Percentiles rank a stretch among this genome's conserved stretches.
Evolutionary conservation across 2,329 filamentous ascomycete species (phyloP).

Genomic region (Rutstroemia sp.): DNA sequence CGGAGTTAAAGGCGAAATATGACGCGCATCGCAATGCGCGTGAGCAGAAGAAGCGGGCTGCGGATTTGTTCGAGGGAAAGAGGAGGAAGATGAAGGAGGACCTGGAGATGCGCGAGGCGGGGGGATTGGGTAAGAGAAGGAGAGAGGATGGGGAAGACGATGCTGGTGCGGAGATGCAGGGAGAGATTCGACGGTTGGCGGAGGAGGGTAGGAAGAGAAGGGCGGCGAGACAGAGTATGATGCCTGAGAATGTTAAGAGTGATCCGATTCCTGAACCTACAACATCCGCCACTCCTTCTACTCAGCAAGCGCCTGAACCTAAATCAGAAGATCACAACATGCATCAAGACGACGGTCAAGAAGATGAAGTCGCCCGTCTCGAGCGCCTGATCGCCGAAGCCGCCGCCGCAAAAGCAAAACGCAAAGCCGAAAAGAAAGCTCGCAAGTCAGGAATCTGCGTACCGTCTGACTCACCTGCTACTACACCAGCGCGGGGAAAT

Average conservation of each 20-base stretch:
- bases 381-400: slow-evolving; percentile 37
- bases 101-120: slow-evolving; percentile 67
- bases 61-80: slow-evolving; percentile 65
- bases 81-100: slow-evolving; percentile 77
- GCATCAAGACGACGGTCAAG: slow-evolving; percentile 18
- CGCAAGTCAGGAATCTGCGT: slow-evolving; percentile 31
- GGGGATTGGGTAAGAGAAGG: slow-evolving; percentile 48
- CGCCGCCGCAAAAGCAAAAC: slow-evolving; percentile 32
- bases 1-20: slow-evolving; percentile 66
- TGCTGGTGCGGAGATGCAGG: slow-evolving; percentile 36
- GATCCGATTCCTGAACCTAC: slow-evolving; percentile 9
- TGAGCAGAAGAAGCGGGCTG: slow-evolving; percentile 60
- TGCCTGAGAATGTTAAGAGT: slow-evolving; percentile 21
- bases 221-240: slow-evolving; percentile 39
- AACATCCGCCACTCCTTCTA: neutral
- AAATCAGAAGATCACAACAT: neutral
- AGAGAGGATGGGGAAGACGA: slow-evolving; percentile 37
- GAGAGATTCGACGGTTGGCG: slow-evolving; percentile 44
- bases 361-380: slow-evolving; percentile 37
- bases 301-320: neutral
- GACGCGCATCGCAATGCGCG: slow-evolving; percentile 68
- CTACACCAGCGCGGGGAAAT: slow-evolving; percentile 8
- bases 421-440: slow-evolving; percentile 31
- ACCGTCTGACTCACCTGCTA: slow-evolving; percentile 20
- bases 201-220: slow-evolving; percentile 44